A percentile compares a stretch with the other conserved stretches of the same genome.
These are phyloP conservation scores for Rhododendron williamsianum DNA, from an alignment of 148 eudicot genomes.

Conservation along the genomic window DNA sequence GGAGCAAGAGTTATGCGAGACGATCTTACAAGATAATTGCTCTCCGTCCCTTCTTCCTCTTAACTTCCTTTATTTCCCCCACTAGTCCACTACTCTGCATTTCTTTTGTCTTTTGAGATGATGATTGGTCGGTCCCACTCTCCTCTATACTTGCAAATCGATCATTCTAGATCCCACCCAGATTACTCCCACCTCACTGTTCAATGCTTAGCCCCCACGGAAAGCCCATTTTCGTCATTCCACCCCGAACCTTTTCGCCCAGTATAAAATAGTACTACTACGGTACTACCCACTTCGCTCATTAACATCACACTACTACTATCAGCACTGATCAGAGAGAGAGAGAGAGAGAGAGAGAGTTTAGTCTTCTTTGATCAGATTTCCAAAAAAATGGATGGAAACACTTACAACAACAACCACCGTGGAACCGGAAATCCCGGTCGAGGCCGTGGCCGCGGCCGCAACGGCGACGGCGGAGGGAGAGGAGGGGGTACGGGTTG, in stretches of 20 bases:
- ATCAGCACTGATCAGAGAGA: not conserved
- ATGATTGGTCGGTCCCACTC: too few relatives aligned
- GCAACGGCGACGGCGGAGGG: not conserved
- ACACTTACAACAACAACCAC: not conserved
- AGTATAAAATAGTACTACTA: not conserved
- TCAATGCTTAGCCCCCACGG: too few relatives aligned
- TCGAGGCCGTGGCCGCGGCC: not conserved
- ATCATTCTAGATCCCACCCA: too few relatives aligned
- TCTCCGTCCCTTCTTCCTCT: not conserved
- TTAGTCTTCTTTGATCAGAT: not conserved
- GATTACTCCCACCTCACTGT: too few relatives aligned
- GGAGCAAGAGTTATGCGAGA: not conserved
- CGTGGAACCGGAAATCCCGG: not conserved
- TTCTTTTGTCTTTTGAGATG: not conserved
- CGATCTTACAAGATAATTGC: not conserved
- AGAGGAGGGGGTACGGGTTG: not conserved
- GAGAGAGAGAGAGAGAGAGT: not conserved
- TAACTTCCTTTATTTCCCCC: not conserved
- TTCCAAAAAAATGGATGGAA: not conserved
- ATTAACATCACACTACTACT: not conserved
- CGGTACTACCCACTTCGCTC: not conserved
- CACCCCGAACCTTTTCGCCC: not conserved
- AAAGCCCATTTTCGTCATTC: too few relatives aligned
- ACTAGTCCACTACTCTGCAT: not conserved
- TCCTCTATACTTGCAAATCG: too few relatives aligned